These are phyloP conservation scores for Leccinum solheimii DNA, from an alignment of 1,284 basidiomycete genomes.

Conservation along the genomic window DNA sequence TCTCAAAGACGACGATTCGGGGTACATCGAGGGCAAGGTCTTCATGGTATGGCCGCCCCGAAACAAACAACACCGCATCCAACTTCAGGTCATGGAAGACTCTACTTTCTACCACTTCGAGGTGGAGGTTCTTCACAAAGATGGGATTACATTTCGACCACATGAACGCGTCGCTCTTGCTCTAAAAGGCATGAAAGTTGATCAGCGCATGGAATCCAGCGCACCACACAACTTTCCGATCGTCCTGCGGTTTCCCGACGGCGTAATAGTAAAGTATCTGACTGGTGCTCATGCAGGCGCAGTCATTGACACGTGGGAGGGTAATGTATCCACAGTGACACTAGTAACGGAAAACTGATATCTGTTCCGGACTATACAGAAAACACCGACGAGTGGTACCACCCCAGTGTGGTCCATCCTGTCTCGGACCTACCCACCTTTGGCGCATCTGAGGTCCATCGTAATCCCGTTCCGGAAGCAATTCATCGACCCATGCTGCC, in stretches of 20 bases:
- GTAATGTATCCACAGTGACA: slow-evolving; percentile 26
- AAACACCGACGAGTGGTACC: slow-evolving; percentile 32
- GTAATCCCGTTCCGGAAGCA: background rate
- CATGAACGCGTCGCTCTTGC: slow-evolving; percentile 43
- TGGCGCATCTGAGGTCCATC: slow-evolving; percentile 6
- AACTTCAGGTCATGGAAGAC: slow-evolving; percentile 28
- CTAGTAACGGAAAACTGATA: background rate
- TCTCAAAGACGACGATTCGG: slow-evolving; percentile 22
- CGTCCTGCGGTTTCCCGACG: slow-evolving; percentile 39
- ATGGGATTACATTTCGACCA: slow-evolving; percentile 36
- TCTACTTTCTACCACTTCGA: slow-evolving; percentile 36
- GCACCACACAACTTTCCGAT: slow-evolving; percentile 38
- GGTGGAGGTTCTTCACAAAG: slow-evolving; percentile 36
- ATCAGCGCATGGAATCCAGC: slow-evolving; percentile 27
- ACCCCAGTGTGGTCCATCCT: slow-evolving; percentile 15
- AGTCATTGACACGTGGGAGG: slow-evolving; percentile 42
- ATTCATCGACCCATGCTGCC: background rate
- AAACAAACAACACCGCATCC: slow-evolving; percentile 27
- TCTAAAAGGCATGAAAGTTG: slow-evolving; percentile 42
- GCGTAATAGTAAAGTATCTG: slow-evolving; percentile 41
- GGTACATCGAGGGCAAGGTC: slow-evolving; percentile 42
- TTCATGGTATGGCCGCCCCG: slow-evolving; percentile 45
- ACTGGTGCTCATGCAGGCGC: slow-evolving; percentile 26
- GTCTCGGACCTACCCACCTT: slow-evolving; percentile 14
- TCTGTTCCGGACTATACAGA: slow-evolving; percentile 9